Conservation (phyloP, 768 basidiomycete species). For the Neoboletus magnificus region DNA sequence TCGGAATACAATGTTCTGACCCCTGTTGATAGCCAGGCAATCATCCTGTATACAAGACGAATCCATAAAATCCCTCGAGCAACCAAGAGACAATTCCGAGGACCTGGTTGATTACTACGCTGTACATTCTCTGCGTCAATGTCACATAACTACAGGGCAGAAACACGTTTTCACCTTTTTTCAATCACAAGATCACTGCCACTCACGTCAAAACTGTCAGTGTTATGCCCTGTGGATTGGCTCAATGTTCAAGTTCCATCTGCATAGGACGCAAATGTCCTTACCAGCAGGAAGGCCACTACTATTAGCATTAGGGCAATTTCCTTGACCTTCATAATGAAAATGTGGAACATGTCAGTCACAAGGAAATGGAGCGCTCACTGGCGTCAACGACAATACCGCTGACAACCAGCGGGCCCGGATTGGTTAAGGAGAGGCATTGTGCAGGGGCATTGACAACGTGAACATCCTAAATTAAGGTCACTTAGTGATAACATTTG, state of each 20-base stretch:
- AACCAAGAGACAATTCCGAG: neutral
- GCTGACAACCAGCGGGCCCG: constrained; percentile 39
- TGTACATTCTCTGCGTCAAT: neutral
- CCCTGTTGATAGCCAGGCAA: constrained; percentile 52
- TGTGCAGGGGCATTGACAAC: constrained; percentile 39
- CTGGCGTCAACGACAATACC: constrained; percentile 55
- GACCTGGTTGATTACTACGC: constrained; percentile 23
- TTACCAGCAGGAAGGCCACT: constrained; percentile 44
- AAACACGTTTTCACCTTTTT: constrained; percentile 3
- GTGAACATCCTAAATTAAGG: constrained; percentile 28
- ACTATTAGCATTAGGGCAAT: constrained; percentile 48
- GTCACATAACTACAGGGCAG: neutral
- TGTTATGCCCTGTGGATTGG: constrained; percentile 37
- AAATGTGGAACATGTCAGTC: neutral
- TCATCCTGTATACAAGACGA: constrained; percentile 42
- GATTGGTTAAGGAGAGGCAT: constrained; percentile 31
- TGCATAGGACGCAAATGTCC: neutral
- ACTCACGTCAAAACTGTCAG: constrained; percentile 46
- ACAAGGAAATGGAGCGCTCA: constrained; percentile 23
- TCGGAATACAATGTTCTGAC: constrained; percentile 44
- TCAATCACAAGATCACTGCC: constrained; percentile 36
- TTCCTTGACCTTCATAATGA: constrained; percentile 44
- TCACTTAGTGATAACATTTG: neutral
- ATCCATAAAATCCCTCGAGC: neutral
- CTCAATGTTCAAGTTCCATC: neutral